Evolutionary conservation across 495 filamentous ascomycete genomes (phyloP), one percentile per base, ranked within the genome.

Genomic region (Hypoxylon lenormandii): DNA sequence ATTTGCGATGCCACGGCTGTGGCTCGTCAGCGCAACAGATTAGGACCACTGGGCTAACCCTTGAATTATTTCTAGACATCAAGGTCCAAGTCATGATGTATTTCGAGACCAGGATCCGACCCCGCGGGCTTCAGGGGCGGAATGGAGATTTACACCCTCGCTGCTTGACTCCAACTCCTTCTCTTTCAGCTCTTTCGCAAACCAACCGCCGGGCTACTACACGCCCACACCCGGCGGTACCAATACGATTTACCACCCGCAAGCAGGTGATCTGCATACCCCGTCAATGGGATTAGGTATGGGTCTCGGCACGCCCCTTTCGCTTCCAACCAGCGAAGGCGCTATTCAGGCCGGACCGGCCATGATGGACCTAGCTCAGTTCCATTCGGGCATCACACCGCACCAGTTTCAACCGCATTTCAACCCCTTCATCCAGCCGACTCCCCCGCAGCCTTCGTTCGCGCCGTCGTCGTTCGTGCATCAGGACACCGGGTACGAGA

Each of bases 261-360:
- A 93, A 76, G 91, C 92, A 21, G 92, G 94, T 28, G 95, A 97
- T 75, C 84, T 97, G 23, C 94, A 97, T 71, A 97, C 94, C 4
- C 94, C 94, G 8, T 87, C 87, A 16, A 82, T 92, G 72, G 74
- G 79, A 13, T 33, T 83, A 19, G 74, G 76, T 4, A 82, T 88
- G 78, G 90, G 90, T 46, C 81, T 97, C 59, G 90, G 88, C n/a
- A 96, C 92, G 5, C 93, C 95, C 5, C 79, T 97, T 16, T 95
- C 93, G 12, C 81, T 97, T 63, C 85, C 92, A 1, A 91, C 88
- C 16, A 85, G 90, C 4, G 82, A 89, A 48, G 84, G 81, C 36
- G 77, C 80, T 56, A 76, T 88, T 48, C 85, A 89, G 60, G 70
- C 84, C 16, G 84, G 84, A 37, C 78, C 83, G 5, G 78, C 80